These are phyloP conservation scores for Candida andamanensis DNA, from an alignment of 805 yeast genomes.

Conservation along the genomic window DNA sequence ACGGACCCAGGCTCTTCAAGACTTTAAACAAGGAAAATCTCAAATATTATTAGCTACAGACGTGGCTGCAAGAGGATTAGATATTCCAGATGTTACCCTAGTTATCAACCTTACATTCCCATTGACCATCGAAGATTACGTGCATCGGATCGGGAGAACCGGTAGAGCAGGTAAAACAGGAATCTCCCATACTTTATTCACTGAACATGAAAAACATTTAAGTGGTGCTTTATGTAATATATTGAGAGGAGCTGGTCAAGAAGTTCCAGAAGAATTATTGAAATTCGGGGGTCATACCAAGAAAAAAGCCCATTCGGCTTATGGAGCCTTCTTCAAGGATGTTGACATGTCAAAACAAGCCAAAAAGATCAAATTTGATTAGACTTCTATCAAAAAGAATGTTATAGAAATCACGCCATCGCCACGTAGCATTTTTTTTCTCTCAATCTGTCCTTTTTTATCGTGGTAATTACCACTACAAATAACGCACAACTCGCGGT, in stretches of 20 bases:
- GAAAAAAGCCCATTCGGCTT: conserved; percentile 96
- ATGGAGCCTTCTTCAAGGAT: conserved; percentile 95
- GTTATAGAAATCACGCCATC: no score
- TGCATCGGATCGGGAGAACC: conserved; percentile 95
- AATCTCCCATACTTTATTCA: conserved; percentile 89
- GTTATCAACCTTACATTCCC: conserved; percentile 96
- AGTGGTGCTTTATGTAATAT: conserved; percentile 93
- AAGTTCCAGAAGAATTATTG: conserved; percentile 89
- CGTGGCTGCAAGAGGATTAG: conserved; percentile 97
- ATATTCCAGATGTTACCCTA: conserved; percentile 93
- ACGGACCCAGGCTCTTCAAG: conserved; percentile 80
- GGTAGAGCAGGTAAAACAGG: conserved; percentile 98
- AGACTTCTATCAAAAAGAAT: conserved; percentile 6
- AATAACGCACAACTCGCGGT: no score
- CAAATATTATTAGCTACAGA: conserved; percentile 89
- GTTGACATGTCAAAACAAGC: conserved; percentile 81
- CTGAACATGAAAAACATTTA: conserved; percentile 93
- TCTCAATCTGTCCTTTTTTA: no score
- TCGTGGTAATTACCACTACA: no score
- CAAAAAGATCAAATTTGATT: conserved; percentile 83
- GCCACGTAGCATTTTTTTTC: no score
- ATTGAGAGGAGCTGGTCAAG: conserved; percentile 88
- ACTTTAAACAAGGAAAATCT: conserved; percentile 76
- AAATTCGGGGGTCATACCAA: conserved; percentile 98
- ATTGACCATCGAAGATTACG: conserved; percentile 92